Conservation (phyloP, 139 green algal species). For the Chlamydomonas sp. region DNA sequence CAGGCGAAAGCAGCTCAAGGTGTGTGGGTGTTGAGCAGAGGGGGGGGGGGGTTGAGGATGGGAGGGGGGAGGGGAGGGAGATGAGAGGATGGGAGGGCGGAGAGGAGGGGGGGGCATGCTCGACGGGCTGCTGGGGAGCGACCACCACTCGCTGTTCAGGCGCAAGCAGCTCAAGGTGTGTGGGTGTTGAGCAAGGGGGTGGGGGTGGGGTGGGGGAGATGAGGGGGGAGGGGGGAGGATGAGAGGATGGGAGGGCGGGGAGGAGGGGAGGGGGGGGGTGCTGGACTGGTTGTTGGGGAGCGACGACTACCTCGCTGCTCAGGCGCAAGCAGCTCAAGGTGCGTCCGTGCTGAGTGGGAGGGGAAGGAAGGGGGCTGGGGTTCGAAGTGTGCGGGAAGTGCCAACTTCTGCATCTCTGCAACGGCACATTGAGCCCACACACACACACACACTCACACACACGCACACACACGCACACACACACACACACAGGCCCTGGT, state of each 20-base stretch:
- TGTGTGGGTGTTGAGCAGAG: background rate
- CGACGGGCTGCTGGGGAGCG: conserved; percentile 62
- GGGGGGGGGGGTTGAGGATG: background rate
- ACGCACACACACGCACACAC: background rate
- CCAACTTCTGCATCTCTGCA: background rate
- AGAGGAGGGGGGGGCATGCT: conserved; percentile 70
- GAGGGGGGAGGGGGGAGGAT: too few relatives aligned
- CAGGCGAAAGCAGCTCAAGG: background rate
- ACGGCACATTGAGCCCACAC: too few relatives aligned
- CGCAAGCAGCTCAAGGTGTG: conserved; percentile 66
- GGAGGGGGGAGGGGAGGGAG: background rate
- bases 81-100: background rate
- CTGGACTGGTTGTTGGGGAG: too few relatives aligned
- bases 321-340: too few relatives aligned
- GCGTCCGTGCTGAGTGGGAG: too few relatives aligned
- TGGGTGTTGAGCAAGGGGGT: too few relatives aligned
- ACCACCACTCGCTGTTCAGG: conserved; percentile 35
- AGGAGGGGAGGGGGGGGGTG: too few relatives aligned
- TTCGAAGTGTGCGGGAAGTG: too few relatives aligned
- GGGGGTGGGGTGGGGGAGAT: too few relatives aligned
- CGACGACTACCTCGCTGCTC: too few relatives aligned
- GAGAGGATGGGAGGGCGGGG: too few relatives aligned
- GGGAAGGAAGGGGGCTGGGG: too few relatives aligned
- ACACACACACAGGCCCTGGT: conserved; percentile 66
- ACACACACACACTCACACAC: background rate